Conservation (phyloP, 2,329 filamentous ascomycete genomes). For the Amphichorda felina region DNA sequence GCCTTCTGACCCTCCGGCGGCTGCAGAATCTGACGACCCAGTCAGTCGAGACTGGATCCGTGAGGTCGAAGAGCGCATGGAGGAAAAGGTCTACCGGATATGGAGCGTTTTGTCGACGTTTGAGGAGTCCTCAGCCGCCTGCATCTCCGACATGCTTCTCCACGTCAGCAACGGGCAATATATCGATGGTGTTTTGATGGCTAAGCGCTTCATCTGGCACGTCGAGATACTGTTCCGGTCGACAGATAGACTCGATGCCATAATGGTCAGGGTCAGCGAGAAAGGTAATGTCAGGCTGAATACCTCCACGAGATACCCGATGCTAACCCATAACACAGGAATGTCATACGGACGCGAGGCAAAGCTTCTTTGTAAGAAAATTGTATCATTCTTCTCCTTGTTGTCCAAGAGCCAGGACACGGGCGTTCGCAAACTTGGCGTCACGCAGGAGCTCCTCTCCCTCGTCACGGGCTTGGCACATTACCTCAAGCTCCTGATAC, state of each 20-base stretch:
- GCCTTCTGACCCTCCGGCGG: constrained; percentile 21
- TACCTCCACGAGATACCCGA: background rate
- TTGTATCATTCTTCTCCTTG: constrained; percentile 93
- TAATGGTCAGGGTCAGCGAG: constrained; percentile 55
- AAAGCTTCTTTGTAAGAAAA: constrained; percentile 99
- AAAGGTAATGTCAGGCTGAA: constrained; percentile 46
- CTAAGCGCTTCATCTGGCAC: constrained; percentile 92
- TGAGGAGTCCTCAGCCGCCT: constrained; percentile 93
- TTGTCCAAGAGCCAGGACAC: constrained; percentile 91
- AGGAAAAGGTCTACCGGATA: constrained; percentile 94
- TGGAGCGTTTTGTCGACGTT: constrained; percentile 97
- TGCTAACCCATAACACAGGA: no score
- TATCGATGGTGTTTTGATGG: constrained; percentile 85
- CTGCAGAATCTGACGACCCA: background rate
- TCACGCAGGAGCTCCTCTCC: constrained; percentile 96
- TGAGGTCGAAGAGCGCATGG: constrained; percentile 83
- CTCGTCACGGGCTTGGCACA: constrained; percentile 92
- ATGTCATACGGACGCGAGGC: constrained; percentile 88
- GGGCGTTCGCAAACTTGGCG: constrained; percentile 79
- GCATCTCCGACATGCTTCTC: constrained; percentile 97
- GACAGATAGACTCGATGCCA: constrained; percentile 71
- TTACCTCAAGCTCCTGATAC: constrained; percentile 93
- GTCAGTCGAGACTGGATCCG: constrained; percentile 46
- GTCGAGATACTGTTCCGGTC: constrained; percentile 87
- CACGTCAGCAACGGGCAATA: constrained; percentile 98